These are phyloP conservation scores for Hypsizygus marmoreus DNA, from an alignment of 768 basidiomycete species.

Conservation along the genomic window DNA sequence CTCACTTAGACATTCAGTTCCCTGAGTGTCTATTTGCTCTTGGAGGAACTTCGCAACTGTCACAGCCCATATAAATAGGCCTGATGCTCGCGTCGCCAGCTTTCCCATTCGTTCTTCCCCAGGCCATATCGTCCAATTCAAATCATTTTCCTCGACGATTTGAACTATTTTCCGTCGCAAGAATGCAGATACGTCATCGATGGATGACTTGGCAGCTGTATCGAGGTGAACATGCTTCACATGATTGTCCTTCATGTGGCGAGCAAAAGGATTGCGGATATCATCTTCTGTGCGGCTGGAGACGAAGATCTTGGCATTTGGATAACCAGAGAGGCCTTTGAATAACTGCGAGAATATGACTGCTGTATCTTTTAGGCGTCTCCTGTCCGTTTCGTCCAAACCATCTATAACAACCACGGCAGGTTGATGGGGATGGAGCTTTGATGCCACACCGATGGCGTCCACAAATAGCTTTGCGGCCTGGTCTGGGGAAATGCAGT, in stretches of 20 bases:
- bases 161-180: slow-evolving; percentile 5
- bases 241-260: slow-evolving; percentile 5
- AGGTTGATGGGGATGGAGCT: slow-evolving; percentile 5
- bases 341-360: slow-evolving; percentile 17
- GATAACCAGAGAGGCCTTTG: slow-evolving; percentile 2
- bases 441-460: slow-evolving; percentile 9
- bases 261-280: slow-evolving; percentile 16
- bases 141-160: slow-evolving; percentile 8
- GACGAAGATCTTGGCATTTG: slow-evolving; percentile 21
- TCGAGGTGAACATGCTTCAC: slow-evolving; percentile 21
- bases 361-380: slow-evolving; percentile 10
- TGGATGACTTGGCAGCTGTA: slow-evolving; percentile 14
- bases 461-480: slow-evolving; percentile 17
- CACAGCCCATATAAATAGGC: slow-evolving; percentile 19
- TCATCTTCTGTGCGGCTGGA: slow-evolving; percentile 22
- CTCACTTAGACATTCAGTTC: slow-evolving; percentile 12
- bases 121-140: slow-evolving; percentile 12
- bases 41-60: slow-evolving; percentile 14
- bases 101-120: slow-evolving; percentile 8
- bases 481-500: slow-evolving; percentile 14
- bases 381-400: slow-evolving; percentile 19
- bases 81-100: slow-evolving; percentile 11
- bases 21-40: slow-evolving; percentile 10
- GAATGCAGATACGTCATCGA: slow-evolving; percentile 15
- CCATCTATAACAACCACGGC: slow-evolving; percentile 23